These are phyloP conservation scores for Aspergillus novofumigatus DNA, from an alignment of 2,329 filamentous ascomycete species.

Conservation along the genomic window DNA sequence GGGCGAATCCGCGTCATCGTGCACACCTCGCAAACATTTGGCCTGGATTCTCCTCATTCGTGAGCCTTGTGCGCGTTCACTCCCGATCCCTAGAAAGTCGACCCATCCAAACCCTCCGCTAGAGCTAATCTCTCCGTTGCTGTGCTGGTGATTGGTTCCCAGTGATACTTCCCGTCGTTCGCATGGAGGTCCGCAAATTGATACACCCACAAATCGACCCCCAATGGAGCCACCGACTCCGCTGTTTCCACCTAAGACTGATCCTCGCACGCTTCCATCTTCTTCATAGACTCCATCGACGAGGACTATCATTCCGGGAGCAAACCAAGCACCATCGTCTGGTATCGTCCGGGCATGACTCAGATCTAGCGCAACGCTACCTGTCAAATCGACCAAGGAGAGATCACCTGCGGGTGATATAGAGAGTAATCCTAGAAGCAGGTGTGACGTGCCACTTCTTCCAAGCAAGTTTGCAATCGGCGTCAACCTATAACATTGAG, in stretches of 20 bases:
- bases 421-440: conserved; percentile 79
- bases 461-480: conserved; percentile 74
- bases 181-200: conserved; percentile 85
- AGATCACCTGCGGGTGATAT: conserved; percentile 77
- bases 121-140: conserved; percentile 40
- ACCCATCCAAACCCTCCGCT: conserved; percentile 93
- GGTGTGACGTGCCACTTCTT: conserved; percentile 76
- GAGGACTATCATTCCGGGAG: conserved; percentile 91
- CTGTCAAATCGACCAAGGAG: conserved; percentile 80
- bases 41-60: conserved; percentile 80
- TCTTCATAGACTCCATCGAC: conserved; percentile 97
- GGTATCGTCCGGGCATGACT: conserved; percentile 77
- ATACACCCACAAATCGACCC: conserved; percentile 87
- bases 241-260: conserved; percentile 67
- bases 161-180: conserved; percentile 78
- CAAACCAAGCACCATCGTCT: conserved; percentile 84
- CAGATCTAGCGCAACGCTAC: conserved; percentile 80
- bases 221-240: conserved; percentile 87
- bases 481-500: conserved; percentile 79
- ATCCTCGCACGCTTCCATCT: conserved; percentile 65
- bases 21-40: conserved; percentile 52
- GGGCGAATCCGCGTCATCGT: conserved; percentile 25
- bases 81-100: conserved; percentile 88
- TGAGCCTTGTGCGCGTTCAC: conserved; percentile 74
- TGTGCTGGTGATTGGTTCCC: conserved; percentile 57